Evolutionary conservation across 345 rosid genomes (phyloP).

Genomic region (Euphorbia peplus): DNA sequence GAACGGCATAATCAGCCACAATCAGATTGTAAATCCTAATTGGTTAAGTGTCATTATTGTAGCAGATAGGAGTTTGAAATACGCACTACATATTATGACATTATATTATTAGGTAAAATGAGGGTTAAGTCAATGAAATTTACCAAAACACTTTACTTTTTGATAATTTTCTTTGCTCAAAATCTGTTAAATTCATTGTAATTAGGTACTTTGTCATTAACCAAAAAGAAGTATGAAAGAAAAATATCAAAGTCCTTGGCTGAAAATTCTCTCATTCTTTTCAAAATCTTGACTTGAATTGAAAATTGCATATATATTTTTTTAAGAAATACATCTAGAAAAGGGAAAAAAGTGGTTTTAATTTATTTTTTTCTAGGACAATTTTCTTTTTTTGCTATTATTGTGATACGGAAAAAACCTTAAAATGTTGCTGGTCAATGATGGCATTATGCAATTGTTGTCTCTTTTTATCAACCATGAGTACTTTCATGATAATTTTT

Average conservation of each 20-base stretch:
- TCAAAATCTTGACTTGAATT: not conserved
- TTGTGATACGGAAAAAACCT: not conserved
- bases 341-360: not conserved
- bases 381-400: not conserved
- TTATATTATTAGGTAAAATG: not conserved
- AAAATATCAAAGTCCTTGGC: not conserved
- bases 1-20: too few relatives aligned
- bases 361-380: not conserved
- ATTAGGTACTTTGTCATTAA: constrained; percentile 6
- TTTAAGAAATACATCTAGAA: too few relatives aligned
- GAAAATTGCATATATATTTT: not conserved
- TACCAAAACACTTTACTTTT: not conserved
- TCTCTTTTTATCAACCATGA: not conserved
- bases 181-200: not conserved
- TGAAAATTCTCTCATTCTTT: not conserved
- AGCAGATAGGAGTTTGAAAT: not conserved
- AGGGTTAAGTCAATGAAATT: not conserved
- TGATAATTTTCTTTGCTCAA: not conserved
- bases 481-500: too few relatives aligned
- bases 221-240: not conserved
- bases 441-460: constrained; percentile 4
- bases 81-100: not conserved
- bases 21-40: not conserved
- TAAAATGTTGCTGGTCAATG: not conserved
- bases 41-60: not conserved